Evolutionary conservation across 2,329 filamentous ascomycete genomes (phyloP).

Genomic region (Fonsecaea erecta): DNA sequence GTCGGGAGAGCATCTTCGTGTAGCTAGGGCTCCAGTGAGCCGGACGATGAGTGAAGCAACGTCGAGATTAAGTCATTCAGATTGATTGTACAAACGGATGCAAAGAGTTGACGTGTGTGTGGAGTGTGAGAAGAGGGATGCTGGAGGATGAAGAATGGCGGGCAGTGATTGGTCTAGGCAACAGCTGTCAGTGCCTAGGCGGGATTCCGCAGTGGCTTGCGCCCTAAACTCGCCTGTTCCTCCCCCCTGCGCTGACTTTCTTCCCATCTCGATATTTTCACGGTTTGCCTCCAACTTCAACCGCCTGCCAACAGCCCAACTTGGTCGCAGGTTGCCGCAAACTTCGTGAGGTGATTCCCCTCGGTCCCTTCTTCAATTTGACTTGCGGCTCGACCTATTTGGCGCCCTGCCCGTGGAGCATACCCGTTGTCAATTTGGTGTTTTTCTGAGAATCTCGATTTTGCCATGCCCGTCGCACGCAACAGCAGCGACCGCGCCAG

Average conservation of each 20-base stretch:
- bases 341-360: constrained; percentile 44
- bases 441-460: constrained; percentile 34
- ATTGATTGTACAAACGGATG: neutral
- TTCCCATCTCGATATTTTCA: constrained; percentile 27
- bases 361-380: constrained; percentile 46
- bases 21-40: constrained; percentile 19
- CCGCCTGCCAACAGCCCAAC: constrained; percentile 44
- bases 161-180: constrained; percentile 27
- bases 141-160: constrained; percentile 23
- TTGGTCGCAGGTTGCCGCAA: constrained; percentile 52
- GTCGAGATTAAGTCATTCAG: constrained; percentile 21
- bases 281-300: constrained; percentile 26
- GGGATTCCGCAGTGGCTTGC: neutral
- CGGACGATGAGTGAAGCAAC: constrained; percentile 16
- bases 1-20: constrained; percentile 52
- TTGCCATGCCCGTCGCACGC: constrained; percentile 37
- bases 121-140: constrained; percentile 18
- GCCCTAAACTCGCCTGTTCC: constrained; percentile 4
- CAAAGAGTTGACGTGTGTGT: constrained; percentile 2
- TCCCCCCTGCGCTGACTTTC: constrained; percentile 24
- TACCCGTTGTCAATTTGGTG: constrained; percentile 27
- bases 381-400: constrained; percentile 45
- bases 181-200: constrained; percentile 6
- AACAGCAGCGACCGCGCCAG: constrained; percentile 30
- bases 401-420: constrained; percentile 46